Conservation (phyloP, 2,329 filamentous ascomycete genomes). For the Pseudocercospora pini-densiflorae region DNA sequence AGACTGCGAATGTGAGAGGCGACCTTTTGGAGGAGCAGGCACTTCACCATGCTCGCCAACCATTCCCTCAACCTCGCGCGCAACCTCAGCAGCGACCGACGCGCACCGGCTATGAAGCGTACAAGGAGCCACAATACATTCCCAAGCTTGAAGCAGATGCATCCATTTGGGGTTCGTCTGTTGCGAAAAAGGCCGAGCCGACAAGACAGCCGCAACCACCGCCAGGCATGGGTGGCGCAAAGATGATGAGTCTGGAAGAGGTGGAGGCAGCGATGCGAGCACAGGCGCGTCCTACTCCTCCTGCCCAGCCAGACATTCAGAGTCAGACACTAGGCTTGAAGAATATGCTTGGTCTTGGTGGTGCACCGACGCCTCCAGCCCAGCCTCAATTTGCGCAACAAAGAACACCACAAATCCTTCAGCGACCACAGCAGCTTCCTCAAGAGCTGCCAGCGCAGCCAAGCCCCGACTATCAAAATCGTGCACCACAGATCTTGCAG, state of each 20-base stretch:
- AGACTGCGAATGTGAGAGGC: slow-evolving; percentile 83
- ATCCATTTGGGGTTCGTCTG: slow-evolving; percentile 84
- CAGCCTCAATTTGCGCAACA: slow-evolving; percentile 42
- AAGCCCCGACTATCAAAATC: slow-evolving; percentile 46
- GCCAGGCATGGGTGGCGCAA: slow-evolving; percentile 57
- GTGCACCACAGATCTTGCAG: slow-evolving; percentile 46
- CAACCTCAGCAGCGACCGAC: slow-evolving; percentile 58
- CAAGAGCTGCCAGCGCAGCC: slow-evolving; percentile 39
- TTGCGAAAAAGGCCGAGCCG: slow-evolving; percentile 53
- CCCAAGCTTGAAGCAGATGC: slow-evolving; percentile 92
- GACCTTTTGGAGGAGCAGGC: slow-evolving; percentile 91
- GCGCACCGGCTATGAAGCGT: slow-evolving; percentile 88
- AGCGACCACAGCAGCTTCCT: slow-evolving; percentile 49
- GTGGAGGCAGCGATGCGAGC: slow-evolving; percentile 90
- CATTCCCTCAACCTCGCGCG: slow-evolving; percentile 55
- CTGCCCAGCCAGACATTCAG: slow-evolving; percentile 27
- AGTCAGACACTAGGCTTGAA: slow-evolving; percentile 41
- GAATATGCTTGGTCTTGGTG: slow-evolving; percentile 40
- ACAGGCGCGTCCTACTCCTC: slow-evolving; percentile 57
- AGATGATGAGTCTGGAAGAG: slow-evolving; percentile 95
- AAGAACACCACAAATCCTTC: slow-evolving; percentile 51
- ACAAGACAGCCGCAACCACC: slow-evolving; percentile 19
- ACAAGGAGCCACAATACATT: slow-evolving; percentile 80
- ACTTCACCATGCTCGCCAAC: slow-evolving; percentile 76
- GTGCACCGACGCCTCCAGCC: slow-evolving; percentile 25